Evolutionary conservation across 495 filamentous ascomycete species (phyloP), one percentile per base, ranked within the genome.

Genomic region (Penicillium riverlandense): DNA sequence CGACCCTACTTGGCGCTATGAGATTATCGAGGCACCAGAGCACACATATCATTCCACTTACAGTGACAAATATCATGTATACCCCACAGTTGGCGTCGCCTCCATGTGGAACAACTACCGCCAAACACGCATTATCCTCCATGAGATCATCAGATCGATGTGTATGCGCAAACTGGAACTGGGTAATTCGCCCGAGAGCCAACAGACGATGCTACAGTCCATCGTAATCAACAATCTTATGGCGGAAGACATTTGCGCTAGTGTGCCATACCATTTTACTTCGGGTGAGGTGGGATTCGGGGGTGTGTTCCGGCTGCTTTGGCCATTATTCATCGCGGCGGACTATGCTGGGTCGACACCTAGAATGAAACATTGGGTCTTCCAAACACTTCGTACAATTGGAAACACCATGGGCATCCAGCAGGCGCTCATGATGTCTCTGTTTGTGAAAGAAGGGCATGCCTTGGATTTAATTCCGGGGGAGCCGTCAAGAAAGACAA

Each of bases 261-360:
- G 54, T 32, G 38, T 54, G 1, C 34, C 46, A 6, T 57, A 46
- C 11, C 30, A 48, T 31, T 52, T 55, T 14, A 40, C 29, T 6
- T 52, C 41, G 0, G 53, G 37, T 11, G 38, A 45, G 6, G 32
- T 13, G 7, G 35, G 35, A 1, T 28, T 55, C 30, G 53, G 44
- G 13, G 49, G 41, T 11, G 35, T 38, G 7, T 5, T 44, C 9
- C 53, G 49, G 32, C 36, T 52, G 7, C 31, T 41, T 7, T 52
- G 45, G 48, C 53, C 53, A n/a, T 49, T 55, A 35, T 55, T 52
- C 11, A 12, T 55, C 49, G 49, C 45, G 9, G 49, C 41, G 1
- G 29, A 41, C 11, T 44, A 34, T 30, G 9, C 28, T 4, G 35
- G 22, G 3, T 4, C 41, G 7, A 12, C 11, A 6, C 14, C 42